Conservation (phyloP, 2,329 filamentous ascomycete species). For the Alternaria incomplexa region DNA sequence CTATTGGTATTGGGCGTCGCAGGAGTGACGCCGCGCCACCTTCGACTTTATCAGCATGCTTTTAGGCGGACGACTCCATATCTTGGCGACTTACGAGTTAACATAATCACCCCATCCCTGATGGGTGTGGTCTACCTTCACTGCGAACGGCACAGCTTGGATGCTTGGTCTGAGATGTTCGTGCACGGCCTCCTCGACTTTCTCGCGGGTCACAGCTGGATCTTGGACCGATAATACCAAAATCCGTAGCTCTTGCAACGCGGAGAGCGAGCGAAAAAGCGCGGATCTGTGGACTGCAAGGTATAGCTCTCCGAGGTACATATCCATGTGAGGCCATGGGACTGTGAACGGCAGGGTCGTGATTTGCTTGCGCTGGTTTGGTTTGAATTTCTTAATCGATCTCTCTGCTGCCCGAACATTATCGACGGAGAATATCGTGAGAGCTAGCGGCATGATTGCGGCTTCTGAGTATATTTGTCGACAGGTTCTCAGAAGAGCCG, state of each 20-base stretch:
- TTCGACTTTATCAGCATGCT: neutral
- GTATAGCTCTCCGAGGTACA: no score
- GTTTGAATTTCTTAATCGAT: neutral
- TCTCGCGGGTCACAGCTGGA: neutral
- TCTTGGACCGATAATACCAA: neutral
- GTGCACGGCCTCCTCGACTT: neutral
- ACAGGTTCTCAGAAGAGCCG: conserved; percentile 7
- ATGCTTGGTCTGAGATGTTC: neutral
- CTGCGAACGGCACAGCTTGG: neutral
- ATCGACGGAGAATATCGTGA: neutral
- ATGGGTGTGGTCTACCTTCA: neutral
- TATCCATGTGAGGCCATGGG: no score
- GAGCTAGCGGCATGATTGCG: neutral
- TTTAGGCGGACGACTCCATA: neutral
- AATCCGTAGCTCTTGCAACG: neutral
- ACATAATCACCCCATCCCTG: no score
- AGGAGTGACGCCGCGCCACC: no score
- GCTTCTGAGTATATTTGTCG: conserved; percentile 23
- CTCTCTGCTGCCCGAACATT: neutral
- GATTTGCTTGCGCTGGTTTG: neutral
- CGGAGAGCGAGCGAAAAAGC: neutral
- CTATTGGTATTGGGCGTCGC: no score
- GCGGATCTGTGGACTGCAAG: no score
- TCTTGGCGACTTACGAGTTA: neutral
- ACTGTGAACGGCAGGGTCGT: no score